Evolutionary conservation across 1,139 yeast genomes (phyloP).

Genomic region (Diutina rugosa): DNA sequence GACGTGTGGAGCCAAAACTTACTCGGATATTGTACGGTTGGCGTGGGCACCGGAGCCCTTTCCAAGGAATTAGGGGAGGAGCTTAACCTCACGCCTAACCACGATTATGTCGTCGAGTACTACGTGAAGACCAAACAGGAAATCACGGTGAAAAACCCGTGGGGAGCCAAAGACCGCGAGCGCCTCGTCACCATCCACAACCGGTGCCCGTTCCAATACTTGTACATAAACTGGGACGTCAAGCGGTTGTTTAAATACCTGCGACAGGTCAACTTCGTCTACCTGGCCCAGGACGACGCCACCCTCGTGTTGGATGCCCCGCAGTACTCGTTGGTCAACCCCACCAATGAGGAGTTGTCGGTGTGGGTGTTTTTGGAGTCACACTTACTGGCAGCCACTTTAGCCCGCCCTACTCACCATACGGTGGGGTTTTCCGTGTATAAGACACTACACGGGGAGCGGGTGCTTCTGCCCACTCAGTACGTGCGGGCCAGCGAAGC

Average conservation of each 20-base stretch:
- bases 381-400: background rate
- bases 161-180: slow-evolving; percentile 14
- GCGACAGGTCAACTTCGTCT: background rate
- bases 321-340: background rate
- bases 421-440: slow-evolving; percentile 10
- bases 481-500: slow-evolving; percentile 12
- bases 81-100: slow-evolving; percentile 39
- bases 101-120: slow-evolving; percentile 49
- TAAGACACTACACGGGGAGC: slow-evolving; percentile 18
- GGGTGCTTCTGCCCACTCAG: slow-evolving; percentile 16
- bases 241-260: background rate
- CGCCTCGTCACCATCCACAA: slow-evolving; percentile 1
- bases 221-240: slow-evolving; percentile 59
- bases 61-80: slow-evolving; percentile 22
- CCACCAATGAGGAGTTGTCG: background rate
- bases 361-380: background rate
- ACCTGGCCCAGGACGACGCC: background rate
- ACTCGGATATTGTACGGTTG: slow-evolving; percentile 32
- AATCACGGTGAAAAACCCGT: slow-evolving; percentile 42
- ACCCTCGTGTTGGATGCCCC: background rate
- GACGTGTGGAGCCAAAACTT: slow-evolving; percentile 15
- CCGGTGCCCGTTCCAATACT: slow-evolving; percentile 35
- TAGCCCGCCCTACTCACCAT: background rate
- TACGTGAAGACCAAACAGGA: slow-evolving; percentile 9
- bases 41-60: slow-evolving; percentile 56